Evolutionary conservation across 352 stramenopile genomes (phyloP), one percentile per base, ranked within the genome.

Genomic region (Pythium rhizo-oryzae): DNA sequence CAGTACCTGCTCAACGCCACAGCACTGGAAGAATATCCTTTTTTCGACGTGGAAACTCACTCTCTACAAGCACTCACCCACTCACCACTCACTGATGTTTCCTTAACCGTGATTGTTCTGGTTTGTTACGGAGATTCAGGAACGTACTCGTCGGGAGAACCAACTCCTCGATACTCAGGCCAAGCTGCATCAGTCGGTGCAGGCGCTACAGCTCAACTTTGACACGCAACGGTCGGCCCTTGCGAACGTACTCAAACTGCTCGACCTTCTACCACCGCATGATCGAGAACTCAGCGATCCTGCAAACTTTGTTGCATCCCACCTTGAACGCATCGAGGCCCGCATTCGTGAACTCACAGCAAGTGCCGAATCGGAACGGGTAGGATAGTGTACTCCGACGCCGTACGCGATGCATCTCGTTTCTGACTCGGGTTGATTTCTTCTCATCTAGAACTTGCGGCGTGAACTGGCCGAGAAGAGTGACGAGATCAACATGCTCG

Each of bases 1-100:
- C 81, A 94, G 70, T 92, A 90, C 49, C 65, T 94, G 75, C 69
- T 93, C 59, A 92, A 93, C 46, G 86, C 85, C 12, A 85, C 84
- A 7, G 83, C 86, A 46, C 90, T 94, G 58, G 86, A 94, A 93
- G 83, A 94, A 91, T 91, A 91, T 93, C 84, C 80, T 89, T 83
- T 77, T 68, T 53, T 21, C 47, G 1, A 37, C 43, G 56, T 41
- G 33, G 56, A 8, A 37, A 47, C 8, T 37, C 8, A 49, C 28
- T 23, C 6, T 16, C 30, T 56, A 7, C 46, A 25, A 19, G 21
- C n/a, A 47, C 41, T 47, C 13, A n/a, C 1, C 11, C 41, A 19
- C 41, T 47, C 41, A 47, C 13, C 13, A 12, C 41, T 47, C 41
- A 47, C 15, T n/a, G 4, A 47, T 47, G 41, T 71, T 82, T 81